Evolutionary conservation across 768 basidiomycete genomes (phyloP).

Genomic region (Scleroderma bovista): DNA sequence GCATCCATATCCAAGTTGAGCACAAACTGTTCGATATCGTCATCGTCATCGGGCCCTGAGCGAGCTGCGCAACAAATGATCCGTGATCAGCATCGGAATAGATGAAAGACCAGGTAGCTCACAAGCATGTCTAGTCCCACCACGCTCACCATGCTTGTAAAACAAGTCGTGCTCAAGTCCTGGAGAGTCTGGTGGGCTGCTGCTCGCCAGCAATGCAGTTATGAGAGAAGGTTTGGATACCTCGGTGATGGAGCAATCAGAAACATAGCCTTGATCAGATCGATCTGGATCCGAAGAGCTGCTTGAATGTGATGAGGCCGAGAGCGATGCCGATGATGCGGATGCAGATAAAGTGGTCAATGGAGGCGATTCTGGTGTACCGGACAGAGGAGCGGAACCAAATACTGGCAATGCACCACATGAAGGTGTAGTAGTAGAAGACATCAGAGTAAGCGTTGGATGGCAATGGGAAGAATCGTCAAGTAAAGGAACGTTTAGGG

Average conservation of each 20-base stretch:
- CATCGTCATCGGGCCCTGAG: neutral
- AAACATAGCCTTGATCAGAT: constrained; percentile 2
- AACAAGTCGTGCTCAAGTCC: neutral
- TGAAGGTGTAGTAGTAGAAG: neutral
- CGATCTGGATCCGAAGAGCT: constrained; percentile 5
- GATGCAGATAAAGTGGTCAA: neutral
- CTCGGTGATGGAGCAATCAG: constrained; percentile 7
- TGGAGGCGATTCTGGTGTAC: too few species aligned
- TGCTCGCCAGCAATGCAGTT: constrained; percentile 7
- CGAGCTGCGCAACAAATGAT: neutral
- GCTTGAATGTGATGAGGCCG: too few species aligned
- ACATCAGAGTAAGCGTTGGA: neutral
- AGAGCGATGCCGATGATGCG: neutral
- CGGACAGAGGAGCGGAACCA: neutral
- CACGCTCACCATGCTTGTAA: neutral
- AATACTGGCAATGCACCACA: neutral
- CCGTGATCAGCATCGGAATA: too few species aligned
- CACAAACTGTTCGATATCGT: constrained; percentile 1
- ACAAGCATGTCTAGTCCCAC: neutral
- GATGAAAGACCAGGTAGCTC: neutral
- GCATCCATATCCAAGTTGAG: constrained; percentile 7
- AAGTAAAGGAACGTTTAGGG: constrained; percentile 9
- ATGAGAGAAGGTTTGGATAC: constrained; percentile 11
- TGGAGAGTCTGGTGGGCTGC: constrained; percentile 9
- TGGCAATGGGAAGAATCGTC: constrained; percentile 4